Evolutionary conservation across 305 asterid species (phyloP).

Genomic region (Coffea humblotiana): DNA sequence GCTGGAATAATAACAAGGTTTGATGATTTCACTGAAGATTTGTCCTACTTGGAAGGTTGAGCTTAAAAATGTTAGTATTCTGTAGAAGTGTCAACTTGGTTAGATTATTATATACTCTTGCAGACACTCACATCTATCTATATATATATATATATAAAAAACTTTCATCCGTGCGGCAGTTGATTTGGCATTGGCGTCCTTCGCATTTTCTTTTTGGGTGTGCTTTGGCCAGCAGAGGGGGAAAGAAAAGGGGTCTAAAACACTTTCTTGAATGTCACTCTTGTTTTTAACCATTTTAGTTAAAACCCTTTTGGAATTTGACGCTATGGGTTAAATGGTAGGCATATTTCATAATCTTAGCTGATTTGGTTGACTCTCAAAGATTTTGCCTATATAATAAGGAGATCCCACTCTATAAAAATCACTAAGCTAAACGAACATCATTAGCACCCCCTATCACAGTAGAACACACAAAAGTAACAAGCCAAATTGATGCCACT

Average conservation of each 20-base stretch:
- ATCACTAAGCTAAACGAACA: conserved; percentile 5
- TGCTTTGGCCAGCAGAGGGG: neutral
- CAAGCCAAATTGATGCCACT: conserved; percentile 2
- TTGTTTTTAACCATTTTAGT: neutral
- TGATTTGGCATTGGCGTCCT: neutral
- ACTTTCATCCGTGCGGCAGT: neutral
- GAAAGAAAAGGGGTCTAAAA: neutral
- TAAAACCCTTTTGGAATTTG: conserved; percentile 11
- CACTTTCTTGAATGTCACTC: neutral
- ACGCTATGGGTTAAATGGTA: conserved; percentile 15
- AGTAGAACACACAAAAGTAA: neutral
- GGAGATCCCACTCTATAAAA: conserved; percentile 16
- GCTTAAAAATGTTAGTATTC: neutral
- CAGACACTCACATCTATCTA: neutral
- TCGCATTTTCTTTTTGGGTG: neutral
- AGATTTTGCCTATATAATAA: conserved; percentile 32
- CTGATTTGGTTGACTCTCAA: conserved; percentile 46
- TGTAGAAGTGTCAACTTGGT: neutral
- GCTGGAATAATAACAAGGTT: neutral
- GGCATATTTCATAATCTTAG: conserved; percentile 29
- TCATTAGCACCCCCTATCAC: conserved; percentile 19
- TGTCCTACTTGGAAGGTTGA: neutral
- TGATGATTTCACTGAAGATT: neutral
- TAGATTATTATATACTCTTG: neutral
- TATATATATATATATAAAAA: neutral